Conservation (phyloP, 306 rosid genomes). For the Astragalus membranaceus region DNA sequence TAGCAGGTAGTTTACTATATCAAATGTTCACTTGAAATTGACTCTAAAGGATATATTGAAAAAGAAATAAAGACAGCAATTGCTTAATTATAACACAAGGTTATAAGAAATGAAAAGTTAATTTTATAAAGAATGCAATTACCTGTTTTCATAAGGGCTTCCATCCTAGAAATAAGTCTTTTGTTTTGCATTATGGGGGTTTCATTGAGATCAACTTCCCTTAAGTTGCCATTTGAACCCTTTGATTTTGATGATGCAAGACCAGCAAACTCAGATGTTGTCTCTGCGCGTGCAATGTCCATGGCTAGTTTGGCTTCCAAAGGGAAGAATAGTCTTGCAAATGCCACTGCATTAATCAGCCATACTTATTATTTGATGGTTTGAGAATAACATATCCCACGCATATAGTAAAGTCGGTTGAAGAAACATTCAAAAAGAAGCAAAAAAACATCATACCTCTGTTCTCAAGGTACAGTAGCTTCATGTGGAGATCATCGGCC, state of each 20-base stretch:
- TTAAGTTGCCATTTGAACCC: constrained; percentile 60
- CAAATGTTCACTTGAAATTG: neutral
- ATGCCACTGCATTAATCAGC: constrained; percentile 59
- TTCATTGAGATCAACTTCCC: constrained; percentile 85
- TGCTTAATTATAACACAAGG: neutral
- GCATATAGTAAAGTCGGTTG: neutral
- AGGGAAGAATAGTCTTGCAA: constrained; percentile 75
- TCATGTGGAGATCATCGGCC: constrained; percentile 62
- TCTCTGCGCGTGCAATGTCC: constrained; percentile 69
- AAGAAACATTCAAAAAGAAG: neutral
- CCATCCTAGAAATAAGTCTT: constrained; percentile 60
- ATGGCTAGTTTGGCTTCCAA: constrained; percentile 81
- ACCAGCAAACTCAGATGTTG: constrained; percentile 44
- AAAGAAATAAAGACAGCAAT: neutral
- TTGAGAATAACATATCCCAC: neutral
- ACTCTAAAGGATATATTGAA: neutral
- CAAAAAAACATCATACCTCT: constrained; percentile 47
- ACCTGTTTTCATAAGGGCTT: constrained; percentile 84
- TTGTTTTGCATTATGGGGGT: constrained; percentile 55
- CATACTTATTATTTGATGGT: constrained; percentile 1
- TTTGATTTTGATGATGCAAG: constrained; percentile 38
- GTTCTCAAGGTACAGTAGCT: constrained; percentile 70
- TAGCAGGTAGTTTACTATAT: neutral
- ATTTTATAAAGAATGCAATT: neutral
- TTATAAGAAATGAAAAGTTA: neutral